Conservation (phyloP, 2,329 filamentous ascomycete genomes). For the Curvularia sp. region DNA sequence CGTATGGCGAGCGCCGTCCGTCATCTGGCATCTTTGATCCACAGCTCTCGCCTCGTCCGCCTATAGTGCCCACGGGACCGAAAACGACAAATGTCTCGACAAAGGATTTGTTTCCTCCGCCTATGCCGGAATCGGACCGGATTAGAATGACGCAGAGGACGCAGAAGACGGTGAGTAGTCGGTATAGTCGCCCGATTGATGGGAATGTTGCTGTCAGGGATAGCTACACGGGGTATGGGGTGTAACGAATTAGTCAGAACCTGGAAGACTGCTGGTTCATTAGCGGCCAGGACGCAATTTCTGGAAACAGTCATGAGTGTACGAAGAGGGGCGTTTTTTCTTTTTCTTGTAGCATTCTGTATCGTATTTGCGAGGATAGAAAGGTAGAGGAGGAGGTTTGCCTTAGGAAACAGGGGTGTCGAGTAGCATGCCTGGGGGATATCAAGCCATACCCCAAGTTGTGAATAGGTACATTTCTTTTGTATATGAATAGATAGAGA, state of each 20-base stretch:
- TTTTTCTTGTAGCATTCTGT: not conserved
- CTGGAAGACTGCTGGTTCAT: not conserved
- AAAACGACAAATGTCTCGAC: slow-evolving; percentile 21
- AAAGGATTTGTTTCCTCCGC: slow-evolving; percentile 23
- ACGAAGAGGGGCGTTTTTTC: not conserved
- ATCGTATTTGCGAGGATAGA: not conserved
- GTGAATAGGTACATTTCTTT: not conserved
- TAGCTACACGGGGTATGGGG: slow-evolving; percentile 12
- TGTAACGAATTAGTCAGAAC: not conserved
- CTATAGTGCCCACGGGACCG: slow-evolving; percentile 7
- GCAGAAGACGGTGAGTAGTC: slow-evolving; percentile 4
- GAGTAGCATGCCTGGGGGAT: not conserved
- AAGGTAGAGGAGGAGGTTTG: not conserved
- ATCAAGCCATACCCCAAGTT: not conserved
- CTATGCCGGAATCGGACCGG: slow-evolving; percentile 10
- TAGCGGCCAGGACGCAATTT: not conserved
- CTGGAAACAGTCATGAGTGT: not conserved
- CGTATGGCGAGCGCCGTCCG: slow-evolving; percentile 12
- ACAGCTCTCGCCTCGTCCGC: slow-evolving; percentile 7
- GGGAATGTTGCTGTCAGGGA: slow-evolving; percentile 14
- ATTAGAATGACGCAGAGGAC: not conserved
- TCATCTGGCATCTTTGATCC: slow-evolving; percentile 23
- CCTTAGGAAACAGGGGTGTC: not conserved
- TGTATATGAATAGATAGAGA: not conserved
- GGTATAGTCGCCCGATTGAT: slow-evolving; percentile 14